Evolutionary conservation across 78 protist genomes (phyloP).

Genomic region (Bodo saltans): DNA sequence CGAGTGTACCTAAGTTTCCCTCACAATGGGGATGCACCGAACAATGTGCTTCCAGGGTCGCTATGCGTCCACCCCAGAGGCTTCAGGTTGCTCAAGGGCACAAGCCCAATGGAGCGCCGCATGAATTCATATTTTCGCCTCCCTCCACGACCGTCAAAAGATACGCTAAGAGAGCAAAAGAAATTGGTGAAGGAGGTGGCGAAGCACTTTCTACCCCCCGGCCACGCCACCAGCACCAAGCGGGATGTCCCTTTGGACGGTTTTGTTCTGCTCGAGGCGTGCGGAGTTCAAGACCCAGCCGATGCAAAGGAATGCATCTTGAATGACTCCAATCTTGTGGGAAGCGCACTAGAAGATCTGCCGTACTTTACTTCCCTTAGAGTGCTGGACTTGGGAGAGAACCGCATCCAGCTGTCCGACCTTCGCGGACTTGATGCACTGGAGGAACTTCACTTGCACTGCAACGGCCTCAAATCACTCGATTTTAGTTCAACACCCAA

Average conservation of each 20-base stretch:
- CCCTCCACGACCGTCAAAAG: background rate
- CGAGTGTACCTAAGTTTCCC: too few relatives aligned
- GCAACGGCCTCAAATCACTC: background rate
- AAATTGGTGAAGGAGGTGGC: background rate
- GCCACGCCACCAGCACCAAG: too few relatives aligned
- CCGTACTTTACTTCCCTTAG: background rate
- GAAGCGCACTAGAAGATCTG: background rate
- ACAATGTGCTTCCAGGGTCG: background rate
- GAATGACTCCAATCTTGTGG: background rate
- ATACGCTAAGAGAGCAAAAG: background rate
- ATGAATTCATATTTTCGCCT: background rate
- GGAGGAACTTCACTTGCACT: slow-evolving; percentile 5
- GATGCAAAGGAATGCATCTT: background rate
- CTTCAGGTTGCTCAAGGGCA: background rate
- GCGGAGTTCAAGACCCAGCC: background rate
- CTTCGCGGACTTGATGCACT: background rate
- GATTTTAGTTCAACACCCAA: background rate
- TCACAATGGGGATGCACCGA: too few relatives aligned
- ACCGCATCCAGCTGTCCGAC: background rate
- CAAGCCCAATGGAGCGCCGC: background rate
- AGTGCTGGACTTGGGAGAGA: background rate
- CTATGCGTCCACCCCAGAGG: background rate
- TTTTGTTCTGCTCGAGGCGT: background rate
- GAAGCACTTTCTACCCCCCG: background rate
- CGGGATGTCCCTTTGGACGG: background rate